Conservation (phyloP, 2,329 filamentous ascomycete genomes). For the Berkeleyomyces basicola region DNA sequence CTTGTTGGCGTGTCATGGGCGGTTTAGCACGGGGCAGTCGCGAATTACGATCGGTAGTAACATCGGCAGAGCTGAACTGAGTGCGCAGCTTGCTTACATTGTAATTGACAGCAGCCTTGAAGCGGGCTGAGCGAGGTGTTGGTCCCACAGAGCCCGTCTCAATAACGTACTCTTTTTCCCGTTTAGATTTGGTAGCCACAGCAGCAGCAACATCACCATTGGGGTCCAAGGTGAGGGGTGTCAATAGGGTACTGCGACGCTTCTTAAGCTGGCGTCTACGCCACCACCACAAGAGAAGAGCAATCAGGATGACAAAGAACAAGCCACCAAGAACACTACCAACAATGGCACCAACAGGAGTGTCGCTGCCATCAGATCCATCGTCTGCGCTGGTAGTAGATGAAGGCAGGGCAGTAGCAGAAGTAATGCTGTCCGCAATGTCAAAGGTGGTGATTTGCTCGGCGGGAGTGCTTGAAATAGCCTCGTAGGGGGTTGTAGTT, state of each 20-base stretch:
- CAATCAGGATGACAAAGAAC: constrained; percentile 28
- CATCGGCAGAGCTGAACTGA: constrained; percentile 3
- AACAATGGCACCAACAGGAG: constrained; percentile 28
- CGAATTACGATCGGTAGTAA: constrained; percentile 32
- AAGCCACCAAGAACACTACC: constrained; percentile 35
- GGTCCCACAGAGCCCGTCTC: constrained; percentile 33
- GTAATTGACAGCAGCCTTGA: constrained; percentile 24
- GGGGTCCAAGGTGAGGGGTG: constrained; percentile 27
- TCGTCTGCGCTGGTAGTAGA: neutral
- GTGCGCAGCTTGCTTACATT: constrained; percentile 15
- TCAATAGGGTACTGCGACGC: constrained; percentile 32
- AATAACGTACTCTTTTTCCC: constrained; percentile 24
- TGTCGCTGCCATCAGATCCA: constrained; percentile 16
- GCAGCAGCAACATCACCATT: constrained; percentile 12
- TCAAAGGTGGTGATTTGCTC: constrained; percentile 3
- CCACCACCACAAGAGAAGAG: constrained; percentile 35
- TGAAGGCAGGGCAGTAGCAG: neutral
- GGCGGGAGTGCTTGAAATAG: neutral
- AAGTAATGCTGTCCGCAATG: constrained; percentile 2
- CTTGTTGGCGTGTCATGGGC: constrained; percentile 10
- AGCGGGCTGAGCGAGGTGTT: constrained; percentile 27
- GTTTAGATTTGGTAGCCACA: constrained; percentile 16
- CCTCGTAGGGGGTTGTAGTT: neutral
- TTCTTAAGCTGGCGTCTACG: constrained; percentile 26
- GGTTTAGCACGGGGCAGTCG: constrained; percentile 18